Percentiles rank a stretch among this genome's conserved stretches.
These are phyloP conservation scores for Boletus huronensis DNA, from an alignment of 768 basidiomycete species.

Conservation along the genomic window DNA sequence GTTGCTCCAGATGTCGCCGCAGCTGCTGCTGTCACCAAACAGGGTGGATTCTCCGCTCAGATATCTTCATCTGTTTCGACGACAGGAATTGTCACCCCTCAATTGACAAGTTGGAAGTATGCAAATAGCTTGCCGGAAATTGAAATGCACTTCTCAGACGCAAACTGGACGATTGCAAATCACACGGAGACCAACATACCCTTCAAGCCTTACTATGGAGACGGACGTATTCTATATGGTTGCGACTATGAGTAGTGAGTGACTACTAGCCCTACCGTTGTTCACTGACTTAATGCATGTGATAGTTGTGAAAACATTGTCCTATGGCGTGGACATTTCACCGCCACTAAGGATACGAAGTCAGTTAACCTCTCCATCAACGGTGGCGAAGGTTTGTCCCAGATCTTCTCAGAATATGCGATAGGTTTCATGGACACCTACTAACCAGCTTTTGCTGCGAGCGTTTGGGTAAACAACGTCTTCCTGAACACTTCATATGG, in stretches of 20 bases:
- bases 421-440: not conserved
- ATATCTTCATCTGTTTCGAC: constrained; percentile 35
- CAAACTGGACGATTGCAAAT: constrained; percentile 61
- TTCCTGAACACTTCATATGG: constrained; percentile 73
- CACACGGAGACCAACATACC: constrained; percentile 75
- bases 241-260: constrained; percentile 85
- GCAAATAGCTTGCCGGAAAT: constrained; percentile 75
- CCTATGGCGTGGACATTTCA: constrained; percentile 81
- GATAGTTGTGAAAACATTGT: constrained; percentile 77
- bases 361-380: constrained; percentile 76
- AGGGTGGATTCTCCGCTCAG: constrained; percentile 49
- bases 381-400: constrained; percentile 62
- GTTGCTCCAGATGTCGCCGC: constrained; percentile 39
- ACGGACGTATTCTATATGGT: constrained; percentile 76
- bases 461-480: constrained; percentile 72
- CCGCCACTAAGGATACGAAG: constrained; percentile 53
- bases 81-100: constrained; percentile 40
- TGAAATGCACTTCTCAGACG: constrained; percentile 53
- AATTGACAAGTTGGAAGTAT: constrained; percentile 68
- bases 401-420: not conserved
- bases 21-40: constrained; percentile 22
- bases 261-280: not conserved
- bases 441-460: constrained; percentile 65
- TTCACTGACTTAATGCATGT: not conserved
- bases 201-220: constrained; percentile 64